Base-by-base conservation (phyloP, 345 rosid species). In the Rhizophora apiculata region DNA sequence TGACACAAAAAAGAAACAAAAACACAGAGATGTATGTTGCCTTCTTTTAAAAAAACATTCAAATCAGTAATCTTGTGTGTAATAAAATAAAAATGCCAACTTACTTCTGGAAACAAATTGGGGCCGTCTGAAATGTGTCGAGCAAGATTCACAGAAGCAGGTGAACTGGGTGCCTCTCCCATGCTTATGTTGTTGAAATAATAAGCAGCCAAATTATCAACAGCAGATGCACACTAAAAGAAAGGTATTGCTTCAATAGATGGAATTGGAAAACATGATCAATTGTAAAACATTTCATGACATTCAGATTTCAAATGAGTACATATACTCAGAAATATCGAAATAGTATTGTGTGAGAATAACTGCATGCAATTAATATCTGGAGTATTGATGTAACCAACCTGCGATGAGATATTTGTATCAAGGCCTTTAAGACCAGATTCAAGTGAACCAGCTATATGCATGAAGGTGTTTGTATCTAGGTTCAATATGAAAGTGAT, bases 381-480 rank as follows among this genome's bases (percentile, higher is more conserved):
- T 27, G 21, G 3, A 60, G 63, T 9, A 22, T 46, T 29, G 16
- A 30, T 24, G 72, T 37, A 66, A 64, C 87, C 63, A 55, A 92
- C 99, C 96, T 96, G 98, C 67, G 96, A 84, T 67, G 97, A 92
- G 79, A 96, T 96, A 78, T 76, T 86, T 19, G 92, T 78, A 80
- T 96, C 98, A 77, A 96, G 82, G 46, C 97, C 99, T 82, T 88
- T 92, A 70, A 96, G 91, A 65, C 99, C 99, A 51, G 98, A 96
- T 80, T 92, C 99, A 74, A 96, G 96, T 53, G 98, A 96, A 43
- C 96, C 87, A 31, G 89, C 94, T 10, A 96, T 82, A 81, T 96
- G 98, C 92, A 81, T 85, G 74, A 96, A 96, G 73, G 98, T 89
- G 71, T 86, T 85, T 18, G 94, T 82, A 76, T 90, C 93, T 72